Evolutionary conservation across 1,139 yeast species (phyloP).

Genomic region (Lodderomyces beijingensis): DNA sequence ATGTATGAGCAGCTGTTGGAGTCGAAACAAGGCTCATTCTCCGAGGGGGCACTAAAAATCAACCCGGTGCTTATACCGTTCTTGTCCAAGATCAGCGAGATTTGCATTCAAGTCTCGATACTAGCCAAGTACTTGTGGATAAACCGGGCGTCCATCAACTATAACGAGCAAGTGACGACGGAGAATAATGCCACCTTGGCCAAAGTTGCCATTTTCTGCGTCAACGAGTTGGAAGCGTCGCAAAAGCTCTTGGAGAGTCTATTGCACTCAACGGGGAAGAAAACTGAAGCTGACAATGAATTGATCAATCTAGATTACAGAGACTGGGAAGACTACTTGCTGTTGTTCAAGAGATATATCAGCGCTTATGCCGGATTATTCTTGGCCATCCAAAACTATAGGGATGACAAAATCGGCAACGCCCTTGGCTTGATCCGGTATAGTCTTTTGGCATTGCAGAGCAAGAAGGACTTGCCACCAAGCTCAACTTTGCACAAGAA

Average conservation of each 20-base stretch:
- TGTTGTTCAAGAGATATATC: slow-evolving; percentile 31
- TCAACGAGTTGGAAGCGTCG: slow-evolving; percentile 28
- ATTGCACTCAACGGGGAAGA: not conserved
- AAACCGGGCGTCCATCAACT: slow-evolving; percentile 28
- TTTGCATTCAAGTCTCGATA: slow-evolving; percentile 39
- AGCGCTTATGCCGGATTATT: slow-evolving; percentile 42
- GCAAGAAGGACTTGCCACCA: slow-evolving; percentile 19
- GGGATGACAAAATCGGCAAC: slow-evolving; percentile 36
- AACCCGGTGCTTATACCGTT: slow-evolving; percentile 17
- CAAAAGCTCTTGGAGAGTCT: slow-evolving; percentile 17
- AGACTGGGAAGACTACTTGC: slow-evolving; percentile 34
- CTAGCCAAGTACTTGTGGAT: slow-evolving; percentile 39
- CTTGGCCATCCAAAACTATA: slow-evolving; percentile 40
- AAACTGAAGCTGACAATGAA: slow-evolving; percentile 4
- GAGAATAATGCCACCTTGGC: slow-evolving; percentile 38
- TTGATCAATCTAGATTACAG: slow-evolving; percentile 15
- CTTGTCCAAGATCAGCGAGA: slow-evolving; percentile 24
- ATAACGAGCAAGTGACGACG: slow-evolving; percentile 25
- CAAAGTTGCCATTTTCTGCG: slow-evolving; percentile 37
- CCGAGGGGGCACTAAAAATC: slow-evolving; percentile 8
- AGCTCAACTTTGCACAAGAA: slow-evolving; percentile 6
- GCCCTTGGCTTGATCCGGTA: slow-evolving; percentile 42
- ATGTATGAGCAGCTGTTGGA: slow-evolving; percentile 18
- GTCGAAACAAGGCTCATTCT: not conserved
- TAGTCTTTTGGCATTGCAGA: slow-evolving; percentile 36